Conservation (phyloP, 345 rosid genomes). For the Hibiscus trionum region DNA sequence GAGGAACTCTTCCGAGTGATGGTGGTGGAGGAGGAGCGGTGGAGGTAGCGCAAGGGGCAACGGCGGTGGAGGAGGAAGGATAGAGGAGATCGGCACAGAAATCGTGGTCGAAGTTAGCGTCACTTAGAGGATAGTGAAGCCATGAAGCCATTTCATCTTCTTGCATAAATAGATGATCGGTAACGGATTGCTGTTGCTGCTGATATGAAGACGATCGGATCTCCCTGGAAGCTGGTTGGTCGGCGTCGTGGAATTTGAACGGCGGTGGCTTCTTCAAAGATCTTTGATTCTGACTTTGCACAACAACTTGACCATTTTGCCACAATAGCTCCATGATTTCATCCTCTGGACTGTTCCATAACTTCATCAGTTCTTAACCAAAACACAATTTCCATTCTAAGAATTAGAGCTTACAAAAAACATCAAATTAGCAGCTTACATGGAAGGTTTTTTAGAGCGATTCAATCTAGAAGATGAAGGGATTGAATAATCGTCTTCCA, state of each 20-base stretch:
- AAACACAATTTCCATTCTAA: neutral
- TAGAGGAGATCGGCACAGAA: slow-evolving; percentile 60
- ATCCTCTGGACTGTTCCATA: slow-evolving; percentile 39
- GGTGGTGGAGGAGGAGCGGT: neutral
- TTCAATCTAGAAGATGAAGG: slow-evolving; percentile 26
- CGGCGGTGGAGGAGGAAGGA: slow-evolving; percentile 27
- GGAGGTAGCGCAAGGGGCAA: neutral
- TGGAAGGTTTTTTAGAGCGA: slow-evolving; percentile 37
- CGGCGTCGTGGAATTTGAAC: slow-evolving; percentile 23
- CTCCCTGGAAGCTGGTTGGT: slow-evolving; percentile 14
- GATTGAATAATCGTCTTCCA: slow-evolving; percentile 43
- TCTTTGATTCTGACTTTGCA: slow-evolving; percentile 60
- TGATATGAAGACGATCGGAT: slow-evolving; percentile 10
- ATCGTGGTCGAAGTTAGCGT: slow-evolving; percentile 50
- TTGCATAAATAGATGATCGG: slow-evolving; percentile 59
- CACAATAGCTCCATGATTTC: slow-evolving; percentile 86
- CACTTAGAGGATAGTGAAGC: slow-evolving; percentile 67
- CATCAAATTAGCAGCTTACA: slow-evolving; percentile 21
- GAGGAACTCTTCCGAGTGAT: slow-evolving; percentile 15
- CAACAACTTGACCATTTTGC: slow-evolving; percentile 82
- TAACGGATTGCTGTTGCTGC: slow-evolving; percentile 17
- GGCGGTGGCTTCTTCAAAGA: slow-evolving; percentile 37
- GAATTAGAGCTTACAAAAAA: neutral
- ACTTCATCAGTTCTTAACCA: neutral
- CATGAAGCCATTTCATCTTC: slow-evolving; percentile 92